Evolutionary conservation across 164 flowering plant species (phyloP), one percentile per base, ranked within the genome.

Genomic region (Vitis labrusca): DNA sequence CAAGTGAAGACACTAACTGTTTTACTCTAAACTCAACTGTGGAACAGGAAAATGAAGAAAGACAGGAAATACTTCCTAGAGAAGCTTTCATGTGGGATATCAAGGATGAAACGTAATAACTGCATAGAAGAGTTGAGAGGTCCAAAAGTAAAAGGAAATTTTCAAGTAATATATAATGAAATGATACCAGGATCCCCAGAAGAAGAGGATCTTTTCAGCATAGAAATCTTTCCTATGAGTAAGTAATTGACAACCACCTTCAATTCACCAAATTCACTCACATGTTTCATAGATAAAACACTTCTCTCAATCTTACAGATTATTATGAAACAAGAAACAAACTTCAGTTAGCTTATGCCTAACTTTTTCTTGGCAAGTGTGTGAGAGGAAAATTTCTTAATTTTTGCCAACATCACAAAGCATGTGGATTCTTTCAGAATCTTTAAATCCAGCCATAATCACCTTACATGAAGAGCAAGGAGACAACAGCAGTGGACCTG

Each of bases 21-120:
- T 6, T 37, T 37, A 37, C 44, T 37, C 44, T 37, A 37, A 60
- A 58, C 30, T 60, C 4, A 60, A 10, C 47, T 23, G 3, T 30
- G 63, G 27, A 12, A 48, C 76, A 85, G 89, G 81, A 73, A 80
- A 57, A 79, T 83, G 81, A 85, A 80, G 76, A 85, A 83, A 71
- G 85, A 86, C 56, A 73, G 63, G 70, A 83, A 69, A 57, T 86
- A 78, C 79, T 84, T 86, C 61, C 64, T 81, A 59, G 79, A 83
- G 14, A 83, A 73, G 49, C 73, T 84, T 13, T 70, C 78, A 56
- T 86, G 90, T 77, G 82, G 81, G 16, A 81, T 86, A 65, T 83
- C 84, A 23, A 80, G 84, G 72, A 68, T 83, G 76, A 85, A 83
- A 63, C 67, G 71, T 23, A 76, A 83, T 67, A 71, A 80, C 69